phyloP scores from a whole-genome alignment of 306 rosid genomes.

The Cucumis hystrix region DNA sequence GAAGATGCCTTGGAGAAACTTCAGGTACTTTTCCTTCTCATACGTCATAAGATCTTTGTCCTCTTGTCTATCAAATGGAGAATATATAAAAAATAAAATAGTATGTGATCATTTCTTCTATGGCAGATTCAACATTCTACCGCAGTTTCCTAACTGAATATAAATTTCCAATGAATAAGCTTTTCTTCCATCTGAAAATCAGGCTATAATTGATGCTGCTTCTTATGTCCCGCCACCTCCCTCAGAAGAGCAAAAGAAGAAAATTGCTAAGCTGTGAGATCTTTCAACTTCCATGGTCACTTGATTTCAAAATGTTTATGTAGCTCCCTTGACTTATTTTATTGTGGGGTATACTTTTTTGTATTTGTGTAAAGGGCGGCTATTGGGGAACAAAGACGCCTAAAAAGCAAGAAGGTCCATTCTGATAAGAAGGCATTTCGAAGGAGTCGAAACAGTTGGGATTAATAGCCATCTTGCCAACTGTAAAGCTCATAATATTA shows the following conservation, averaged over 20 bases:
- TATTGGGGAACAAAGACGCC: slow-evolving; percentile 83
- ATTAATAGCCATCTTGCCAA: slow-evolving; percentile 7
- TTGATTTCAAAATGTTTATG: neutral
- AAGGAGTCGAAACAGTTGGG: slow-evolving; percentile 80
- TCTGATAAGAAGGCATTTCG: slow-evolving; percentile 72
- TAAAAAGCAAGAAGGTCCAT: slow-evolving; percentile 75
- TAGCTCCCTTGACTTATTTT: slow-evolving; percentile 2
- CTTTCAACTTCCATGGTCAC: slow-evolving; percentile 1
- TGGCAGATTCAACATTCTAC: neutral
- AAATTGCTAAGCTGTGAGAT: slow-evolving; percentile 73
- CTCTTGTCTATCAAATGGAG: neutral
- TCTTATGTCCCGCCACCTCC: slow-evolving; percentile 96
- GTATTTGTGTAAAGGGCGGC: slow-evolving; percentile 53
- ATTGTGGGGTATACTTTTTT: slow-evolving; percentile 7
- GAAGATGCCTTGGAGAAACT: slow-evolving; percentile 54
- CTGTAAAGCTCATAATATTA: neutral
- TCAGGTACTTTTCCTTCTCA: slow-evolving; percentile 22
- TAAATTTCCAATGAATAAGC: neutral
- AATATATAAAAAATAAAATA: neutral
- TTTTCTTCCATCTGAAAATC: slow-evolving; percentile 1
- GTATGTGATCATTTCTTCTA: neutral
- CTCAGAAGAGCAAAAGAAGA: slow-evolving; percentile 93
- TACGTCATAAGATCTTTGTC: neutral
- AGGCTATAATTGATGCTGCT: slow-evolving; percentile 93
- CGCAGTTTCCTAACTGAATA: neutral